Evolutionary conservation across 768 basidiomycete genomes (phyloP), one percentile per base, ranked within the genome.

Genomic region (Cyclocybe aegerita): DNA sequence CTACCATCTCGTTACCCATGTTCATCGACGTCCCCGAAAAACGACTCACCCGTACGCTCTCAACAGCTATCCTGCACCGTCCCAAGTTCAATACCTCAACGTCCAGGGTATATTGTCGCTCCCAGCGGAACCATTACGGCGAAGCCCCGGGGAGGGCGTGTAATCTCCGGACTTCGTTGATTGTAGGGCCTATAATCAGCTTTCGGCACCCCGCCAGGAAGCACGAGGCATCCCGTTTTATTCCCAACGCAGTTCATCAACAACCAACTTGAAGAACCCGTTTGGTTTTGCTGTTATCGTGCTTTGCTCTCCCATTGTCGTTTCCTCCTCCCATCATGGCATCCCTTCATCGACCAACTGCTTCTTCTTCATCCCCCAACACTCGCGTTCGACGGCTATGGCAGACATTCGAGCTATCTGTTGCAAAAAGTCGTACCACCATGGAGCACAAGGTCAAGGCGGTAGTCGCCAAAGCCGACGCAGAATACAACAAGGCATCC

Each of bases 151-250:
- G 66, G 59, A 52, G 55, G 54, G 57, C 56, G 47, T 53, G 55
- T 43, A 55, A 57, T 57, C 53, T 60, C 59, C 58, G 58, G 52
- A 50, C 49, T 39, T 41, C 34, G 45, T 39, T 53, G 56, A 55
- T 60, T 59, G 50, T 53, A 61, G 62, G 61, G 61, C 60, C 54
- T 67, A 59, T 59, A 62, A 62, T 65, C 62, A 61, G 60, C 60
- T 56, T 64, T 66, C 69, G 70, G 57, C 65, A 66, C 57, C 45
- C 62, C 60, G 64, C 60, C 57, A 64, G 60, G 23, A 57, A 65
- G 67, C 73, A 73, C 73, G 73, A 73, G 73, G 72, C 72, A 47
- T 51, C 61, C 64, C 58, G 61, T 65, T 67, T 66, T 65, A 54
- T 68, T 67, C 69, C 66, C 69, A 66, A 62, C 65, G 62, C 50